Base-by-base conservation (phyloP, 306 rosid genomes). In the Castanopsis chinensis region DNA sequence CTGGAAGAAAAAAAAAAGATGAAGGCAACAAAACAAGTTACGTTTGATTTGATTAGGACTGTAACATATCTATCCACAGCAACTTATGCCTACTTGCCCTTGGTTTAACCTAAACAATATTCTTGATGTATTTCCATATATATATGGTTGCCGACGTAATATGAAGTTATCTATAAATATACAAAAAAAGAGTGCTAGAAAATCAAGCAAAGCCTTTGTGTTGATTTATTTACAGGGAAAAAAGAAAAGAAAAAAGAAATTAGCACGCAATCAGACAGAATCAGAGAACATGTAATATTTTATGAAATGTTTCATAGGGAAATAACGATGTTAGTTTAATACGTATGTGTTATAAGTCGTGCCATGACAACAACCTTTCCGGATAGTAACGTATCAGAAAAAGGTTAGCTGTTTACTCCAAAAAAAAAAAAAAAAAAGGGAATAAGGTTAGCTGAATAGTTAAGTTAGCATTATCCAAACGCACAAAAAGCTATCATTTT, bases 51-150 rank as follows among this genome's bases (percentile, higher is more conserved):
- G 17, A 49, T 12, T 49, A 49, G 17, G 53, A 49, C 53, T 12
- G 17, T 49, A 49, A 49, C 53, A 49, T 49, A 10, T 49, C 53
- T 49, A 49, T 49, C 53, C 0, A 49, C 3, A 49, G 14, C 53
- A 35, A 35, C 5, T 35, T 49, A 49, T 49, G 53, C 53, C 53
- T 49, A 49, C 17, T 49, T 49, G 17, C 14, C 3, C 45, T 41
- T 21, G 64, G 27, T 58, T 5, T 1, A 54, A 21, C 68, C 30
- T 2, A 27, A 64, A 57, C 70, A 74, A 74, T 80, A 80, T 80
- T 74, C 69, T 67, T 64, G 28, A 56, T 3, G 27, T 43, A 25
- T 4, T 27, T 57, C 63, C 63, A 57, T 21, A 20, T 41, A 20
- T 41, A 41, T 41, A 41, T 41, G 45, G 23, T 25, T 49, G 15